Percentiles rank a stretch among this genome's conserved stretches.
Conservation (phyloP, 75 land plant genomes). For the Cryptomeria japonica region DNA sequence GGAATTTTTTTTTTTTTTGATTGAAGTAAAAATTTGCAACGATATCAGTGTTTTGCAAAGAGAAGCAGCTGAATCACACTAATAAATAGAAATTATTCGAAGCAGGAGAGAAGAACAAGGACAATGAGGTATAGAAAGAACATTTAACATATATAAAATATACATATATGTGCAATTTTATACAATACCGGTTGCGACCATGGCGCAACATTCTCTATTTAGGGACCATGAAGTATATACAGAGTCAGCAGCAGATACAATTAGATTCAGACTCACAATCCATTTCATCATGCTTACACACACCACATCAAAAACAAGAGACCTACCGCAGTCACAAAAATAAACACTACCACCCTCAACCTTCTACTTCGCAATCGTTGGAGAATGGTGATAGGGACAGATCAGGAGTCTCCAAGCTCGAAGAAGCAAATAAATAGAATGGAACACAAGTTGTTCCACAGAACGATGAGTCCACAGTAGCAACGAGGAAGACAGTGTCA, state of each 20-base stretch:
- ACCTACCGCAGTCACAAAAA: not conserved
- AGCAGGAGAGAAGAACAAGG: not conserved
- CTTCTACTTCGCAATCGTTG: not conserved
- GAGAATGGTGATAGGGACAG: not conserved
- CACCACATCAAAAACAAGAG: not conserved
- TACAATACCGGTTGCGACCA: not conserved
- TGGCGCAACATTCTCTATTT: not conserved
- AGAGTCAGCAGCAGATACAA: not conserved
- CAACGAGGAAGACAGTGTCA: not conserved
- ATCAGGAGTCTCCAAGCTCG: not conserved
- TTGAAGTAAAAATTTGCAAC: too few relatives aligned
- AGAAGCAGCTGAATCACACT: not conserved
- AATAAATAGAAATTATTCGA: not conserved
- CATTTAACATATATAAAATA: not conserved
- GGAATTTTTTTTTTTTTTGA: too few relatives aligned
- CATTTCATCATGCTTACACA: not conserved
- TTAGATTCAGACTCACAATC: not conserved
- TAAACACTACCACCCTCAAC: too few relatives aligned
- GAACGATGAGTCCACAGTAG: not conserved
- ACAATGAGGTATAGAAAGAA: not conserved
- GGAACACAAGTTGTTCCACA: not conserved
- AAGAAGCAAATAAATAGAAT: not conserved
- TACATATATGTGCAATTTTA: not conserved
- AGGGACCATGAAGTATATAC: not conserved
- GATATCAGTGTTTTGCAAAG: not conserved